Evolutionary conservation across 345 rosid genomes (phyloP).

Genomic region (Syzygium aqueum): DNA sequence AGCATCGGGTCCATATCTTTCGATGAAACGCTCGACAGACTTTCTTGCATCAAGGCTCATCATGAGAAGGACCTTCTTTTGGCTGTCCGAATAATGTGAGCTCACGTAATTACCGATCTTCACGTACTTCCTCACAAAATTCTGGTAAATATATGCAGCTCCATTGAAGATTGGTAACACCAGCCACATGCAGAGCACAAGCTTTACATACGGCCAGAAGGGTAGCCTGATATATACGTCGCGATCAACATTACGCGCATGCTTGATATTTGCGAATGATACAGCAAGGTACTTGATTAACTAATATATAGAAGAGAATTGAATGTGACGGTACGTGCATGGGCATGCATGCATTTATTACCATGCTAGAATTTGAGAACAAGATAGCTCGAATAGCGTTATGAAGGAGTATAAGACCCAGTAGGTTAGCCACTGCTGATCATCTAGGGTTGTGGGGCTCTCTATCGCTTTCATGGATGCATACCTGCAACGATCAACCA

Average conservation of each 20-base stretch:
- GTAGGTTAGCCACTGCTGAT: constrained; percentile 95
- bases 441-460: constrained; percentile 73
- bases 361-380: constrained; percentile 65
- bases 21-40: constrained; percentile 54
- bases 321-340: not conserved
- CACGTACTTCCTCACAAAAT: constrained; percentile 49
- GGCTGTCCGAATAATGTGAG: constrained; percentile 38
- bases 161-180: constrained; percentile 84
- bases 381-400: constrained; percentile 68
- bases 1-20: constrained; percentile 71
- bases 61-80: constrained; percentile 78
- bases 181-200: constrained; percentile 72
- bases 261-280: not conserved
- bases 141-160: constrained; percentile 74
- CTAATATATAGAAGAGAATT: not conserved
- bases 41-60: constrained; percentile 83
- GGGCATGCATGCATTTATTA: constrained; percentile 3
- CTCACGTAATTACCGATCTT: constrained; percentile 38
- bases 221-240: constrained; percentile 45
- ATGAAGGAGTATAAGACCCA: constrained; percentile 88
- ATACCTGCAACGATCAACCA: constrained; percentile 30
- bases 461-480: constrained; percentile 88
- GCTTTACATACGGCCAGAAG: constrained; percentile 78
- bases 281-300: not conserved
- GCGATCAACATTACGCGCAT: not conserved